phyloP scores from a whole-genome alignment of 2,329 filamentous ascomycete genomes.

The Aspergillus tubingensis region DNA sequence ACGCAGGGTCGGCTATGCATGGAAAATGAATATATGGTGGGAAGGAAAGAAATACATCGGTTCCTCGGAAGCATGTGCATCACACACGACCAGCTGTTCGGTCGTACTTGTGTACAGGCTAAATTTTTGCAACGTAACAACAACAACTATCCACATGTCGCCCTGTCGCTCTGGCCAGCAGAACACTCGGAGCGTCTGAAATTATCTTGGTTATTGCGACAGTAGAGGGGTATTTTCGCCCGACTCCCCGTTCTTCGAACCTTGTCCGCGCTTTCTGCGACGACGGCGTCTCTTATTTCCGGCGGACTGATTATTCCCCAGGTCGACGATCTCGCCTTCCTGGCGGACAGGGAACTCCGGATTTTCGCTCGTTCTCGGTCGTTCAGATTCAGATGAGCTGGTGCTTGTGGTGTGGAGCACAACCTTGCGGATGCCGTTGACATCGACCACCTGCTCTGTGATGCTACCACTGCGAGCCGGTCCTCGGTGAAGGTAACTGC shows the following conservation, averaged over 20 bases:
- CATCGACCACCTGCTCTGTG: slow-evolving; percentile 74
- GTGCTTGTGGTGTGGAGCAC: slow-evolving; percentile 69
- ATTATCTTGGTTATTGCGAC: slow-evolving; percentile 7
- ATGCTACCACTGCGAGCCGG: slow-evolving; percentile 72
- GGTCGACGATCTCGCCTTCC: slow-evolving; percentile 15
- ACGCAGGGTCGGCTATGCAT: background rate
- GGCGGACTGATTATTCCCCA: slow-evolving; percentile 12
- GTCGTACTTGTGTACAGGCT: background rate
- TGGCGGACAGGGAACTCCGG: slow-evolving; percentile 17
- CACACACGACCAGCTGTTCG: background rate
- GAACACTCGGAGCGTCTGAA: slow-evolving; percentile 8
- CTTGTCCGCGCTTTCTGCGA: slow-evolving; percentile 21
- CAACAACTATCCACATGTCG: background rate
- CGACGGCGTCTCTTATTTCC: slow-evolving; percentile 30
- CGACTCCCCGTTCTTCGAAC: slow-evolving; percentile 11
- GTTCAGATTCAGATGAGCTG: slow-evolving; percentile 47
- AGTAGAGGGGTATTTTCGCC: slow-evolving; percentile 21
- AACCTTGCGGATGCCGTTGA: slow-evolving; percentile 73
- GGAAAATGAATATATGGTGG: background rate
- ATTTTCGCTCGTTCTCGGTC: background rate
- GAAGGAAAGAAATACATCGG: background rate
- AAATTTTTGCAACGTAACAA: background rate
- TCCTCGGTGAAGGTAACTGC: slow-evolving; percentile 44
- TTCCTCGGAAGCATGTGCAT: background rate
- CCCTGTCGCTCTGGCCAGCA: slow-evolving; percentile 22